Base-by-base conservation (phyloP, 176 grass and related monocot species). In the Metroxylon sagu region DNA sequence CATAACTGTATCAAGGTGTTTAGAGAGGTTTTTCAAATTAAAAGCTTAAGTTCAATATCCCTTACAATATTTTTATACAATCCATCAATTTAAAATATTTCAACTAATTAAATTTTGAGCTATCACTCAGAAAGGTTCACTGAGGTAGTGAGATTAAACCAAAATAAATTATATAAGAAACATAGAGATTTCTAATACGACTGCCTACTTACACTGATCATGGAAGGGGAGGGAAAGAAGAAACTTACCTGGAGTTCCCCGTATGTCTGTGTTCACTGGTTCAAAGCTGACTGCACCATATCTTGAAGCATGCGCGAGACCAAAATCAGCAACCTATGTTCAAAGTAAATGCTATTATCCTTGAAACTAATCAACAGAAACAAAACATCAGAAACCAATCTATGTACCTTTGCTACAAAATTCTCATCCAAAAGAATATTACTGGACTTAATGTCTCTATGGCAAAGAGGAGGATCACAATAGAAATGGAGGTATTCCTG, bases 401-500 rank as follows among this genome's bases (percentile, higher is more conserved):
- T 19, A 26, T 25, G 25, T 62, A 97, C 92, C 86, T 96, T 96
- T 43, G 92, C 92, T 26, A 88, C 87, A 63, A 90, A 96, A 72
- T 90, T 82, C 29, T 96, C 83, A 56, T 90, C 92, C 28, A 96
- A 82, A 63, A 96, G 87, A 88, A 96, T 96, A 61, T 96, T 96
- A 77, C 92, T 96, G 0, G 92, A 90, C 61, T 96, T 96, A 57
- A 96, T 88, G 55, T 96, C 92, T 79, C 92, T 76, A 49, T 98
- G 93, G 66, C 88, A 98, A 49, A 98, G 93, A 12, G 88, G 93
- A 50, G 93, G 93, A 69, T 98, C 79, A 67, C 93, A 98, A 76
- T 88, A 98, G 71, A 98, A 98, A 81, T 98, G 93, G 17, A 98
- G 87, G 68, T 98, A 98, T 23, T 98, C 93, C 93, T 98, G 67